Evolutionary conservation across 441 rosid genomes (phyloP).

Genomic region (Erysimum cheiri): DNA sequence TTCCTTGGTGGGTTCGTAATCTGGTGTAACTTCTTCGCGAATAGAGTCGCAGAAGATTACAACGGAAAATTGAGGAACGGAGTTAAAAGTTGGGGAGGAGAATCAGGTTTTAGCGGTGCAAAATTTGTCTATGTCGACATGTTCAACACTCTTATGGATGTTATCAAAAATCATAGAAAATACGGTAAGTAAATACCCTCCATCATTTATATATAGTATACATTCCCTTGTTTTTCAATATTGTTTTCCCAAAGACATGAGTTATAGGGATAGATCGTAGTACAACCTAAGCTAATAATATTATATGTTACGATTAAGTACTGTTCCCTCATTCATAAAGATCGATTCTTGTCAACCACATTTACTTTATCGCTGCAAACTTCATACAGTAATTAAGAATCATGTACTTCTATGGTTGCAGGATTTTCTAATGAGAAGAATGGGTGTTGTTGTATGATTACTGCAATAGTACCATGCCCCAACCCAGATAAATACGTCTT

Average conservation of each 20-base stretch:
- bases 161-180: slow-evolving; percentile 50
- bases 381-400: not conserved
- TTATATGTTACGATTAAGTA: not conserved
- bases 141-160: slow-evolving; percentile 54
- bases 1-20: slow-evolving; percentile 29
- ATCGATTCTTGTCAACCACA: not conserved
- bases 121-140: slow-evolving; percentile 61
- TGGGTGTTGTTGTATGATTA: slow-evolving; percentile 62
- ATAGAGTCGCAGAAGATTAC: slow-evolving; percentile 46
- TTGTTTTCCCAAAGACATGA: not conserved
- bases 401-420: slow-evolving; percentile 24
- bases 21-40: slow-evolving; percentile 29
- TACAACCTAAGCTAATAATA: not conserved
- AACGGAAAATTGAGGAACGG: slow-evolving; percentile 19
- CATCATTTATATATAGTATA: not conserved
- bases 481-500: slow-evolving; percentile 52
- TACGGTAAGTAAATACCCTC: slow-evolving; percentile 51
- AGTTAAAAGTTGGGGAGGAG: slow-evolving; percentile 13
- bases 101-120: slow-evolving; percentile 46
- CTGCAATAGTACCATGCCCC: slow-evolving; percentile 45
- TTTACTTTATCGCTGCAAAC: not conserved
- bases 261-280: not conserved
- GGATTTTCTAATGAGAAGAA: slow-evolving; percentile 41
- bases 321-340: not conserved
- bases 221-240: not conserved